Percentiles rank a stretch among this genome's conserved stretches.
Conservation (phyloP, 768 basidiomycete genomes). For the Psilocybe subaeruginosa region DNA sequence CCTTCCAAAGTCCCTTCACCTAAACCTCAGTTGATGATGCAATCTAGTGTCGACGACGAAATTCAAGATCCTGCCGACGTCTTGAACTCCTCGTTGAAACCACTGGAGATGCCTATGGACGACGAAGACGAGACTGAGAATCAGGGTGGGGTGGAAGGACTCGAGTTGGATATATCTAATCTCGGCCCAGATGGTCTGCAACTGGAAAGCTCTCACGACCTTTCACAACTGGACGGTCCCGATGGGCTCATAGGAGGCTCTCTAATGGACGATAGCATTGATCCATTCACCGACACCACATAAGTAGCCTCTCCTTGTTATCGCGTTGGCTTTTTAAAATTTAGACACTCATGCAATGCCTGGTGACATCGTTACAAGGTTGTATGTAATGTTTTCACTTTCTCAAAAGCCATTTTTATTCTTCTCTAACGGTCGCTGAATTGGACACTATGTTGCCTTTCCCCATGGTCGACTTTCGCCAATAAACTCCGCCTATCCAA, state of each 20-base stretch:
- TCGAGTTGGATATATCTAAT: conserved; percentile 63
- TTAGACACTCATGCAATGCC: neutral
- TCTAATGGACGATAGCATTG: conserved; percentile 59
- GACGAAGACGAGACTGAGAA: conserved; percentile 41
- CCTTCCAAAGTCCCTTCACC: conserved; percentile 67
- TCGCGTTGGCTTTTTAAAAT: neutral
- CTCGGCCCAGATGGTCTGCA: conserved; percentile 69
- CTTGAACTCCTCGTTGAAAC: conserved; percentile 53
- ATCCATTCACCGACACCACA: conserved; percentile 55
- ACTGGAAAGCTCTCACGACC: conserved; percentile 53
- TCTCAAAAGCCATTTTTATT: neutral
- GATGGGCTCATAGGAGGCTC: conserved; percentile 62
- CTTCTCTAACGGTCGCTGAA: neutral
- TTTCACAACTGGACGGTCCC: conserved; percentile 56
- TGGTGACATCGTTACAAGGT: neutral
- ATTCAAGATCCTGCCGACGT: conserved; percentile 28
- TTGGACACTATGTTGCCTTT: conserved; percentile 16
- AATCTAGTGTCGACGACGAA: conserved; percentile 50
- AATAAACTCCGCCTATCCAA: no score
- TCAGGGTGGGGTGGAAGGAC: conserved; percentile 36
- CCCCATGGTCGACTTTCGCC: neutral
- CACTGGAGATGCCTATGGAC: conserved; percentile 49
- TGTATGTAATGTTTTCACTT: neutral
- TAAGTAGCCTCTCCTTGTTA: conserved; percentile 1
- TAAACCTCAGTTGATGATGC: conserved; percentile 65